These are phyloP conservation scores for Allium sativum DNA, from an alignment of 106 monocot genomes.

Conservation along the genomic window DNA sequence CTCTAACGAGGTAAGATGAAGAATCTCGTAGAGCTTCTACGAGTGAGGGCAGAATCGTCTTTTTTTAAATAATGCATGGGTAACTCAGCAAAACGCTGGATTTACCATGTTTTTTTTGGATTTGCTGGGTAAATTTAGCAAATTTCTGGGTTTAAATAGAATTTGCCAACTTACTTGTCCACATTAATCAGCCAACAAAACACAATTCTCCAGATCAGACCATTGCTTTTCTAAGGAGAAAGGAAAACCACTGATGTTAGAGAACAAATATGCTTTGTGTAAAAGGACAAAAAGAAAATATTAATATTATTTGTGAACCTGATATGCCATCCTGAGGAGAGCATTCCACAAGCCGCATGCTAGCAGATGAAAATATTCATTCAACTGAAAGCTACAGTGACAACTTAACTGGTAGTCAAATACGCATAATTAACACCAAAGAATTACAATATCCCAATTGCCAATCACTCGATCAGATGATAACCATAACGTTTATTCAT, in stretches of 20 bases:
- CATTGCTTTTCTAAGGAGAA: conserved; percentile 73
- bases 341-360: conserved; percentile 90
- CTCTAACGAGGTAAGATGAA: too few species aligned
- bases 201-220: conserved; percentile 91
- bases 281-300: neutral
- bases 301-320: conserved; percentile 36
- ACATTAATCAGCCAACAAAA: conserved; percentile 99
- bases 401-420: neutral
- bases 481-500: neutral
- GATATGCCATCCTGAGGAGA: conserved; percentile 95
- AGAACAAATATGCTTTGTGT: neutral
- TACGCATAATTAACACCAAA: neutral
- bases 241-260: conserved; percentile 12
- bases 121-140: too few species aligned
- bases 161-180: too few species aligned
- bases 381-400: conserved; percentile 86
- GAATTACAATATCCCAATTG: neutral
- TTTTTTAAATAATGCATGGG: too few species aligned
- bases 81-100: too few species aligned
- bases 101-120: too few species aligned
- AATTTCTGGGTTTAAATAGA: too few species aligned
- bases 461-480: too few species aligned
- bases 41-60: too few species aligned
- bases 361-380: conserved; percentile 97
- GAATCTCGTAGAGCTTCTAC: too few species aligned